A percentile compares a stretch with the other conserved stretches of the same genome.
phyloP scores from a whole-genome alignment of 2,329 filamentous ascomycete species.

The Ascochyta fabae region DNA sequence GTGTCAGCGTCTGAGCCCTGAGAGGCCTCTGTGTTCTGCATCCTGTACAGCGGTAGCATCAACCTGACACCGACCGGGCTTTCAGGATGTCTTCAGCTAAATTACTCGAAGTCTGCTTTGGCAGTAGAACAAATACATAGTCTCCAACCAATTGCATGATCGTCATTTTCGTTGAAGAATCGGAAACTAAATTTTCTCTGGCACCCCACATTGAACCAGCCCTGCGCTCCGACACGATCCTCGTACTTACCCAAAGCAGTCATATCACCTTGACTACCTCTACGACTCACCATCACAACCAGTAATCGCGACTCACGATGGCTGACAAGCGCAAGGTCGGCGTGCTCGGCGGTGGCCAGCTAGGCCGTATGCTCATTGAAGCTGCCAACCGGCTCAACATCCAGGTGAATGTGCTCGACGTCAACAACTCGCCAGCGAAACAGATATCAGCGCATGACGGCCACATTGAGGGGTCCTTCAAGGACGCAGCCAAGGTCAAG shows the following conservation, averaged over 20 bases:
- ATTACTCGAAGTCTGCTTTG: background rate
- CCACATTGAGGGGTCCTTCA: slow-evolving; percentile 88
- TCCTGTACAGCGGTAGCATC: background rate
- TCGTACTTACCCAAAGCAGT: slow-evolving; percentile 27
- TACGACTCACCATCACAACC: slow-evolving; percentile 3
- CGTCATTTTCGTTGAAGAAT: slow-evolving; percentile 19
- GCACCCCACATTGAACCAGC: slow-evolving; percentile 32
- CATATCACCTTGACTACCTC: slow-evolving; percentile 21
- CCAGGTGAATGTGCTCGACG: slow-evolving; percentile 79
- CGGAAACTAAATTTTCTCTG: slow-evolving; percentile 32
- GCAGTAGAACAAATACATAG: background rate
- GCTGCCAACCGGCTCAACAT: slow-evolving; percentile 81
- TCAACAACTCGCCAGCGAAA: slow-evolving; percentile 78
- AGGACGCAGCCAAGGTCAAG: slow-evolving; percentile 77
- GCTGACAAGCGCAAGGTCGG: slow-evolving; percentile 45
- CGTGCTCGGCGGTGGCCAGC: slow-evolving; percentile 57
- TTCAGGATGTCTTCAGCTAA: background rate
- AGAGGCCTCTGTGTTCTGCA: background rate
- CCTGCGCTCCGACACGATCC: slow-evolving; percentile 23
- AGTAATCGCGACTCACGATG: slow-evolving; percentile 25
- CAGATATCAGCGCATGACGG: slow-evolving; percentile 77
- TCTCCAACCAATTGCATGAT: slow-evolving; percentile 8
- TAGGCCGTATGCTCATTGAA: slow-evolving; percentile 94
- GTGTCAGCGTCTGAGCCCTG: background rate
- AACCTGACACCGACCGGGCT: background rate